Evolutionary conservation across 495 filamentous ascomycete genomes (phyloP), one percentile per base, ranked within the genome.

Genomic region (Sporormia fimetaria): DNA sequence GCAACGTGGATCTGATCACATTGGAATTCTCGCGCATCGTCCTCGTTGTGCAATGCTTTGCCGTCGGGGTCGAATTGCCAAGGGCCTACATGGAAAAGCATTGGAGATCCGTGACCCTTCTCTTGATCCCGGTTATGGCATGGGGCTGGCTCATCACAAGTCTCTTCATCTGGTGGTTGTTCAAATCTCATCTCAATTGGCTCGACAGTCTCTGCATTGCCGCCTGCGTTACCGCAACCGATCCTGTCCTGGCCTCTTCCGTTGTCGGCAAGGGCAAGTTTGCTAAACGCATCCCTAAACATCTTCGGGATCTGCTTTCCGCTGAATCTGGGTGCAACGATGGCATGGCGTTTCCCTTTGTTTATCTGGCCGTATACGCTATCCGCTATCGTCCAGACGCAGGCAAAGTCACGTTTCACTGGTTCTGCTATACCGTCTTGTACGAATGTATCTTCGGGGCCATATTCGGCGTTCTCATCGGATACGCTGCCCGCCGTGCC

Each of bases 251-350:
- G 51, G 92, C 92, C 23, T 94, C 88, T 23, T 96, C 92, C 11
- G 92, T 99, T 37, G 92, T 99, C 28, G 92, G 92, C 57, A 96
- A 94, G 63, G 92, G 92, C 52, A 96, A 95, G 58, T 99, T 99
- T 54, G 88, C 92, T 32, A 94, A 92, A 61, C 74, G 92, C 43
- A 86, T 99, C 15, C 92, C 92, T 14, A 95, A 92, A 65, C 92
- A 96, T 75, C 66, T 99, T 60, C 74, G 92, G 64, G 92, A 99
- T 61, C 49, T 99, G 9, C 70, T 99, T 22, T 96, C 92, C 10
- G 88, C 88, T 42, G 92, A 99, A 61, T 96, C 92, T 1, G 92
- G 92, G 17, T 99, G 92, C 69, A 99, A 99, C 66, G 92, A 99
- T 60, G 92, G 92, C 62, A 96, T 96, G 92, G 90, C 92, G 12